Conservation (phyloP, 164 flowering plant species). For the Santalum album region DNA sequence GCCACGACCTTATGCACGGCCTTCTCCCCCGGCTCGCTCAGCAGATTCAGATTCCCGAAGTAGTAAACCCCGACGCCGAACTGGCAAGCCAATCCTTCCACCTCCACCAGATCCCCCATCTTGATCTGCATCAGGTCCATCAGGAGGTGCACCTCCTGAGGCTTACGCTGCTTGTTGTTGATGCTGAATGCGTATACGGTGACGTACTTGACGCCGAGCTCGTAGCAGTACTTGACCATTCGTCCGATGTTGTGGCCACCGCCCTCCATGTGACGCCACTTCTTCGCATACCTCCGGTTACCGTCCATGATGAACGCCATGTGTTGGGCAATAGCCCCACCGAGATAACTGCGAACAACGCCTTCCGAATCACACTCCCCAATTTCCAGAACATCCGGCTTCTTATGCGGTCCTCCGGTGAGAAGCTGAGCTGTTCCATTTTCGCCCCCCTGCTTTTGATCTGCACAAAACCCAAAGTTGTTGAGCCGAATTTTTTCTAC, state of each 20-base stretch:
- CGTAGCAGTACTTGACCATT: constrained; percentile 3
- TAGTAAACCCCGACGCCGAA: neutral
- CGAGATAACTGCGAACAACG: neutral
- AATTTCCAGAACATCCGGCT: neutral
- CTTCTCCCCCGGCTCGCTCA: neutral
- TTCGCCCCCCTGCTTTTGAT: too few relatives aligned
- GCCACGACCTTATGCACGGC: neutral
- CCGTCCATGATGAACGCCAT: constrained; percentile 3
- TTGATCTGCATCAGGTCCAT: neutral
- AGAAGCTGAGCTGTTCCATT: too few relatives aligned
- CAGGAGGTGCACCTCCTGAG: neutral
- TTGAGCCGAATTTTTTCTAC: too few relatives aligned
- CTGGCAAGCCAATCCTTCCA: neutral
- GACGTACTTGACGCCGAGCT: neutral
- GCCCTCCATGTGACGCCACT: neutral
- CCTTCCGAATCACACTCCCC: neutral
- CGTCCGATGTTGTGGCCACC: neutral
- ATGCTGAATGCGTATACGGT: constrained; percentile 2
- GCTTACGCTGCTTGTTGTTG: neutral
- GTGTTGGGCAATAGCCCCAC: neutral
- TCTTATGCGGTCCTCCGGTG: neutral
- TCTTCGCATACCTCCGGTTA: constrained; percentile 3
- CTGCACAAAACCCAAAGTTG: too few relatives aligned
- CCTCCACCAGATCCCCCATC: neutral
- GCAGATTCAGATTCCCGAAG: neutral